A percentile compares a stretch with the other conserved stretches of the same genome.
Conservation (phyloP, 116 monocot genomes). For the Zostera marina region DNA sequence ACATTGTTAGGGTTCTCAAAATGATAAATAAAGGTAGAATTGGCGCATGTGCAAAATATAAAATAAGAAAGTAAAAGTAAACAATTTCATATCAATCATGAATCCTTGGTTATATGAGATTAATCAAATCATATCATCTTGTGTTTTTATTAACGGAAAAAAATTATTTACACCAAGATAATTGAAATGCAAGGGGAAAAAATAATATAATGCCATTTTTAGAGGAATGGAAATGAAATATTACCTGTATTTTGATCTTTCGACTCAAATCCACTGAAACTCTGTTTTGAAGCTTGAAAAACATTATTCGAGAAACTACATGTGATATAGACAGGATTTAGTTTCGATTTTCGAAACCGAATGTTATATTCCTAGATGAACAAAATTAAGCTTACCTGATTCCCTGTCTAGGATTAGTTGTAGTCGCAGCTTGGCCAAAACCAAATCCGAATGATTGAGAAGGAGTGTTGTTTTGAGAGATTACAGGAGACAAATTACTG, state of each 20-base stretch:
- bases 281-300: conserved; percentile 22
- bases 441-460: conserved; percentile 53
- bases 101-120: too few species aligned
- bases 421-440: conserved; percentile 52
- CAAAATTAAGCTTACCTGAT: conserved; percentile 12
- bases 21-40: too few species aligned
- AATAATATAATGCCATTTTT: neutral
- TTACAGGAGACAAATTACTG: conserved; percentile 5
- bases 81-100: too few species aligned
- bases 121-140: too few species aligned
- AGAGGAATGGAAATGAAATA: neutral
- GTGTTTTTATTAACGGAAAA: too few species aligned
- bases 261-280: conserved; percentile 13
- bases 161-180: too few species aligned
- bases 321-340: conserved; percentile 17
- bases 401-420: conserved; percentile 23
- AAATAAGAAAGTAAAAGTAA: too few species aligned
- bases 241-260: conserved; percentile 12
- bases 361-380: neutral
- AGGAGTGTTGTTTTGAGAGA: conserved; percentile 26
- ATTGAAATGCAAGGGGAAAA: neutral
- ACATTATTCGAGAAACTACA: conserved; percentile 11
- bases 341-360: neutral
- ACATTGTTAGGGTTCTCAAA: too few species aligned
- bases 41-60: too few species aligned